Evolutionary conservation across 1,284 basidiomycete species (phyloP), one percentile per base, ranked within the genome.

Genomic region (Coriolopsis trogii): DNA sequence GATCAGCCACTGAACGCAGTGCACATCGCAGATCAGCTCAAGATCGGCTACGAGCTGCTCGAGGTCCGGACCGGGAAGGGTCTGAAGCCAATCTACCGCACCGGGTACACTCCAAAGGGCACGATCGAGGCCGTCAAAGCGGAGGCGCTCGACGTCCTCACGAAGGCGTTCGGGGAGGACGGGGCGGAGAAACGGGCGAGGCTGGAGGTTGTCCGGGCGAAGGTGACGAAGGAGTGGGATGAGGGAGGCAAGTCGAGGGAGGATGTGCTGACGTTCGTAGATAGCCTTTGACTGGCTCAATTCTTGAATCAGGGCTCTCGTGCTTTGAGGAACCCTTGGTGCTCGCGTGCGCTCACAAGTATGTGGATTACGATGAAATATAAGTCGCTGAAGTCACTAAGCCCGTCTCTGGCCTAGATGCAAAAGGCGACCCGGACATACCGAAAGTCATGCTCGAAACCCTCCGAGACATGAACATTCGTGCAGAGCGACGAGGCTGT

Each of bases 391-490:
- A n/a, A n/a, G n/a, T n/a, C n/a, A n/a, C n/a, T n/a, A n/a, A n/a
- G n/a, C n/a, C n/a, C n/a, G n/a, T n/a, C n/a, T n/a, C n/a, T n/a
- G n/a, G n/a, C n/a, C n/a, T n/a, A n/a, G n/a, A n/a, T n/a, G n/a
- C n/a, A n/a, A n/a, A n/a, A n/a, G n/a, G n/a, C n/a, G n/a, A n/a
- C n/a, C n/a, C n/a, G n/a, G n/a, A n/a, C n/a, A n/a, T n/a, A n/a
- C n/a, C n/a, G n/a, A n/a, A n/a, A n/a, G n/a, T n/a, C n/a, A n/a
- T n/a, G n/a, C n/a, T n/a, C n/a, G n/a, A n/a, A n/a, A n/a, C n/a
- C n/a, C n/a, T n/a, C n/a, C n/a, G n/a, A 1, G 71, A 70, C 45
- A 65, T 72, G n/a, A 53, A n/a, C n/a, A 66, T 24, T 64, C 59
- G 45, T 64, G 55, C 36, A 73, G 56, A 12, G 66, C 67, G 20